Base-by-base conservation (phyloP, 2,329 filamentous ascomycete genomes). In the Tolypocladium nubicola region DNA sequence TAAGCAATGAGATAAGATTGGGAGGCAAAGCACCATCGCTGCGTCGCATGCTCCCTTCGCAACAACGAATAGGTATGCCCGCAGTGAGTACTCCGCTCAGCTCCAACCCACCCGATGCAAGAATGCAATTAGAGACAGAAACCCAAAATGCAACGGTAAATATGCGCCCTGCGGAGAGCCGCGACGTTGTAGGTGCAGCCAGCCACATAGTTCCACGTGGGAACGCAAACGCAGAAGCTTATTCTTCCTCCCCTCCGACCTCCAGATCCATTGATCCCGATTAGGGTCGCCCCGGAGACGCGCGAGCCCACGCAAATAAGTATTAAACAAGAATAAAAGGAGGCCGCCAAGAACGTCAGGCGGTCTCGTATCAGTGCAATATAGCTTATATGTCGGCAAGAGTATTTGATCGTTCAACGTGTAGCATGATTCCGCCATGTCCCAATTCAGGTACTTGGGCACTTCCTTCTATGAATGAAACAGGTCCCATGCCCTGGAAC, bases 401-500 rank as follows among this genome's bases (percentile, higher is more conserved):
- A 45, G 35, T 13, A 13, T 53, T 40, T 21, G 23, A 43, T 43
- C 30, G 23, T 54, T 45, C 49, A 49, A 50, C 52, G 35, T 45
- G 30, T 19, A 54, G 50, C 40, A 54, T 53, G 30, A 39, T 47
- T n/a, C n/a, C 49, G 38, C 49, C 55, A 38, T 56, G 43, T 56
- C 49, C 26, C 47, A n/a, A 47, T n/a, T 33, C 16, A 43, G 13
- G 54, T 57, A 26, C 50, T 56, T 83, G 14, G 23, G 45, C 21
- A 5, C 16, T 50, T 33, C 47, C 30, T 30, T 9, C 30, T 75
- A 97, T 61, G 91, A 96, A 76, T 97, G 94, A 73, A 97, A 96
- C 35, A 99, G 74, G 75, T 99, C 94, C 94, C 94, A 99, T 10
- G 94, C 94, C 67, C 90, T 81, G 64, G 90, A 85, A 70, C 93